phyloP scores from a whole-genome alignment of 2,329 filamentous ascomycete species.

The Colletotrichum cereale region DNA sequence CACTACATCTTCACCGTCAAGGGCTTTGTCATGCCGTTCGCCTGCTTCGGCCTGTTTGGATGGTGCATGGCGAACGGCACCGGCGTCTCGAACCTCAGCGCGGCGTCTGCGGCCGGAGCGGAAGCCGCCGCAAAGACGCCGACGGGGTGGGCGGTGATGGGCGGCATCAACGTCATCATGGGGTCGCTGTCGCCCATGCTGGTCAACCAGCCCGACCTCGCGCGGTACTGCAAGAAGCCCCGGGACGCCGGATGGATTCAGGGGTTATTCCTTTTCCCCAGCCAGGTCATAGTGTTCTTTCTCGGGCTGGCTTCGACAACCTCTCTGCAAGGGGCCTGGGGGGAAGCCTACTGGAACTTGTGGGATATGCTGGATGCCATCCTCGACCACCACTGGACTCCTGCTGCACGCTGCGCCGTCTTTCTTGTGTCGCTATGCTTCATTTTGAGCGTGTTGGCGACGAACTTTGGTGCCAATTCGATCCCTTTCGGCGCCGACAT shows the following conservation, averaged over 20 bases:
- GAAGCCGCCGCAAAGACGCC: slow-evolving; percentile 44
- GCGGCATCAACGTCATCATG: slow-evolving; percentile 54
- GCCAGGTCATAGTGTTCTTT: slow-evolving; percentile 47
- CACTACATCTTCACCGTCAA: slow-evolving; percentile 53
- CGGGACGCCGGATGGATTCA: slow-evolving; percentile 49
- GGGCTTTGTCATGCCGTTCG: slow-evolving; percentile 50
- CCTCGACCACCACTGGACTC: slow-evolving; percentile 51
- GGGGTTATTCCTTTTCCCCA: slow-evolving; percentile 45
- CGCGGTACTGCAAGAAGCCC: slow-evolving; percentile 50
- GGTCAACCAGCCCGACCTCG: slow-evolving; percentile 53
- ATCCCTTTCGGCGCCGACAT: slow-evolving; percentile 52
- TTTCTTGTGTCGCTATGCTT: slow-evolving; percentile 48
- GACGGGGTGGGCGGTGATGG: slow-evolving; percentile 54
- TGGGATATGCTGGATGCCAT: slow-evolving; percentile 53
- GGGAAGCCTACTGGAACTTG: slow-evolving; percentile 54
- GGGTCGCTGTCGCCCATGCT: slow-evolving; percentile 51
- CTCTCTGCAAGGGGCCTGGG: slow-evolving; percentile 50
- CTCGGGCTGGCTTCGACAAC: slow-evolving; percentile 48
- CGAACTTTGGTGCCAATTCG: slow-evolving; percentile 48
- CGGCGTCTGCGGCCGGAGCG: slow-evolving; percentile 45
- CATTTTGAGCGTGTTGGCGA: slow-evolving; percentile 43
- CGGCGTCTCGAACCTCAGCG: slow-evolving; percentile 45
- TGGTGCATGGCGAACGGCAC: slow-evolving; percentile 49
- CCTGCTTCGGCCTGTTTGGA: slow-evolving; percentile 52
- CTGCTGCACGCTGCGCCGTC: slow-evolving; percentile 48